A percentile compares a stretch with the other conserved stretches of the same genome.
Conservation (phyloP, 139 green algal genomes). For the Haematococcus lacustris region DNA sequence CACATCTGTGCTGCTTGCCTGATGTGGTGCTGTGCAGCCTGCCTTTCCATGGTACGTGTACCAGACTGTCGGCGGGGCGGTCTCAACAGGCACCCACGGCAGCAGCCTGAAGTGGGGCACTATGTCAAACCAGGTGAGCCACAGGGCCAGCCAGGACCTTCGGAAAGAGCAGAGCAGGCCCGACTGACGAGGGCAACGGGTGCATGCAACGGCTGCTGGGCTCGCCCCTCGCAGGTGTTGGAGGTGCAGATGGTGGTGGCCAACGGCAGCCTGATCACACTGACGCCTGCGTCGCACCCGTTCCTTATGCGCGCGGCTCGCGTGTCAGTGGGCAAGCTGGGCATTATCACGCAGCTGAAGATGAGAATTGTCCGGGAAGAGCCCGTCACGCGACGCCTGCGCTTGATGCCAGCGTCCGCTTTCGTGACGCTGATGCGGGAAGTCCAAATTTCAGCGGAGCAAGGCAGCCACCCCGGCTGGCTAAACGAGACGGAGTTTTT, state of each 20-base stretch:
- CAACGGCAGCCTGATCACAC: slow-evolving; percentile 60
- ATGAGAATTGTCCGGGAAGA: slow-evolving; percentile 28
- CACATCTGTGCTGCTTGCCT: background rate
- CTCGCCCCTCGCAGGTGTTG: slow-evolving; percentile 19
- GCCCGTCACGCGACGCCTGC: slow-evolving; percentile 31
- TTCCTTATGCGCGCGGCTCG: slow-evolving; percentile 42
- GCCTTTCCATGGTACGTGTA: slow-evolving; percentile 37
- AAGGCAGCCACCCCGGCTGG: slow-evolving; percentile 20
- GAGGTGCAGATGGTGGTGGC: slow-evolving; percentile 57
- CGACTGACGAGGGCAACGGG: background rate
- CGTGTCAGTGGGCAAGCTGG: slow-evolving; percentile 43
- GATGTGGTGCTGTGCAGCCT: background rate
- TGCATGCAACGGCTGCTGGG: background rate
- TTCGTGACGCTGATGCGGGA: slow-evolving; percentile 26
- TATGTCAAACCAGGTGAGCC: slow-evolving; percentile 59
- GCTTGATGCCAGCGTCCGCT: slow-evolving; percentile 2
- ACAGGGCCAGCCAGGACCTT: background rate
- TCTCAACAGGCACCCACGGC: slow-evolving; percentile 77
- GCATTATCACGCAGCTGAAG: slow-evolving; percentile 42
- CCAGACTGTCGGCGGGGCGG: slow-evolving; percentile 77
- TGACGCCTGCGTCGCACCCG: slow-evolving; percentile 46
- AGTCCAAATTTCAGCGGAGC: slow-evolving; percentile 13
- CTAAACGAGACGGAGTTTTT: slow-evolving; percentile 46
- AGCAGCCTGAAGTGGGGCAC: slow-evolving; percentile 47
- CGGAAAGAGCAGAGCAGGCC: background rate